Base-by-base conservation (phyloP, 2,329 filamentous ascomycete species). In the Exophiala alcalophila region DNA sequence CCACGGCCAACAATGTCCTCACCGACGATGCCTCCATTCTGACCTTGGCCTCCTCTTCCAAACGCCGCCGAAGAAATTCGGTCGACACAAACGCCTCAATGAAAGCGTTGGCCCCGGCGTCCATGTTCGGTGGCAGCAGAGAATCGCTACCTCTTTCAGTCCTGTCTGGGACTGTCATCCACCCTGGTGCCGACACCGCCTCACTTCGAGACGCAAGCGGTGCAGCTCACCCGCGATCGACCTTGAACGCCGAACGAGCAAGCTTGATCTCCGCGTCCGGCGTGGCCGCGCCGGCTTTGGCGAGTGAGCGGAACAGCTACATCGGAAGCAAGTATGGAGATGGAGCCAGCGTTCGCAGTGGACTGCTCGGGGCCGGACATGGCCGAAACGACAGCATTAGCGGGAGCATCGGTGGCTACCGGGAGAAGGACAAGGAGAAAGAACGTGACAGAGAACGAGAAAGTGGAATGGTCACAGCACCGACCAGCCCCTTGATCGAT, bases 271-370 rank as follows among this genome's bases (percentile, higher is more conserved):
- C 85, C 0, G 76, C 81, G 0, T 82, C 83, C 0, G 85, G 84
- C 10, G 72, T 80, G 3, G 52, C 44, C 11, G 77, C 77, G 1
- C 81, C 83, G 4, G 76, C 79, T 9, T 65, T 86, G 5, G 71
- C 77, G 5, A 84, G 83, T 44, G 90, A 95, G 58, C 76, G 90
- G 34, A 91, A 84, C 61, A 94, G 86, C 64, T 78, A 84, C 50
- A 91, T 94, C 59, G 79, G 80, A 46, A 78, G 71, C 57, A 71
- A 72, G 49, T 64, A 60, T 14, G 79, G 75, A 4, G 87, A 94
- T 54, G 85, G 78, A 1, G 80, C 81, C 7, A 94, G 88, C 59
- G 71, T 94, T 20, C 77, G 86, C 40, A 94, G 87, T 61, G 87
- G 86, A 0, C 67, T 84, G 1, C 62, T 86, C 3, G 90, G 95